Evolutionary conservation across 345 rosid species (phyloP).

Genomic region (Dipteronia dyeriana): DNA sequence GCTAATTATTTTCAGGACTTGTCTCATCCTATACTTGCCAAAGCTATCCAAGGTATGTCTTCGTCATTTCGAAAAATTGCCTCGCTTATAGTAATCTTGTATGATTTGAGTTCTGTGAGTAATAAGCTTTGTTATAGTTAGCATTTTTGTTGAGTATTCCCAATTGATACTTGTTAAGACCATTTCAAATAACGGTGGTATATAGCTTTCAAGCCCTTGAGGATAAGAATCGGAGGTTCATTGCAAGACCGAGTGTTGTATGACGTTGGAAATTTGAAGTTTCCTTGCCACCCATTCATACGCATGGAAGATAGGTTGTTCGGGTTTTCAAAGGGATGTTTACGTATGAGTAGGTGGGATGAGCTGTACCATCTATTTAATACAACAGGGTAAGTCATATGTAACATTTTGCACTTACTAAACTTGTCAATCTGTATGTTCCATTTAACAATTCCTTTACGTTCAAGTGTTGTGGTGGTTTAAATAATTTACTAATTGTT

Average conservation of each 20-base stretch:
- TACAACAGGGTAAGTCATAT: conserved; percentile 56
- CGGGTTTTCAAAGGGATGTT: conserved; percentile 92
- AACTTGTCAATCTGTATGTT: neutral
- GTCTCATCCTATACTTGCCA: conserved; percentile 71
- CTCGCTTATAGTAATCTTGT: neutral
- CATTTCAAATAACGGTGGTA: conserved; percentile 9
- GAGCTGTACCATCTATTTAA: conserved; percentile 66
- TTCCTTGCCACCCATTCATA: conserved; percentile 75
- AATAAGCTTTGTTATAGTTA: neutral
- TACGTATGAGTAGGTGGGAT: conserved; percentile 93
- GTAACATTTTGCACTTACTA: conserved; percentile 2
- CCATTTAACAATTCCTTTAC: neutral
- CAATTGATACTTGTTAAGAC: neutral
- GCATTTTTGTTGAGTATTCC: conserved; percentile 1
- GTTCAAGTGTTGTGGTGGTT: neutral
- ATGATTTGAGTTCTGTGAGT: conserved; percentile 17
- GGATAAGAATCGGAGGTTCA: conserved; percentile 95
- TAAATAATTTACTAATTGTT: neutral
- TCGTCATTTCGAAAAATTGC: neutral
- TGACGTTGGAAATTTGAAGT: conserved; percentile 55
- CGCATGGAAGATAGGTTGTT: conserved; percentile 67
- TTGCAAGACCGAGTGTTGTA: conserved; percentile 92
- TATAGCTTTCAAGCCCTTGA: conserved; percentile 71
- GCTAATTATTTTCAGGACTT: conserved; percentile 58
- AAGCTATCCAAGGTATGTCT: conserved; percentile 69